phyloP scores from a whole-genome alignment of 441 rosid genomes.

The Pelargonium citronellum region DNA sequence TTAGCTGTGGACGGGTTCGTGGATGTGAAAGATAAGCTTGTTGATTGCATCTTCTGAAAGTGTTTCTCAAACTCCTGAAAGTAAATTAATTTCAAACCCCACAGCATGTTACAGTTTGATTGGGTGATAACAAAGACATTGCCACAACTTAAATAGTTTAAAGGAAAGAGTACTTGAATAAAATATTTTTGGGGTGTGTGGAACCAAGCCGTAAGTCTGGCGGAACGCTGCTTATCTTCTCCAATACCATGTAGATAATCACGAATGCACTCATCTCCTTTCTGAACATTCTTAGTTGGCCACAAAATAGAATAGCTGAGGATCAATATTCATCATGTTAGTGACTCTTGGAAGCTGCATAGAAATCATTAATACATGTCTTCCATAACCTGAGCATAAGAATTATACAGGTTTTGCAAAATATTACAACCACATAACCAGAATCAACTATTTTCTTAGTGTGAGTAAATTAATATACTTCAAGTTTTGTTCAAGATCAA shows the following conservation, averaged over 20 bases:
- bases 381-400: background rate
- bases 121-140: constrained; percentile 14
- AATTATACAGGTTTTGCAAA: background rate
- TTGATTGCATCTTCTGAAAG: constrained; percentile 36
- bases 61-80: constrained; percentile 68
- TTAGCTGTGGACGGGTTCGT: constrained; percentile 31
- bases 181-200: constrained; percentile 72
- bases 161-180: constrained; percentile 45
- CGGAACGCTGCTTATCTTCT: constrained; percentile 87
- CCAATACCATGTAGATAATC: constrained; percentile 83
- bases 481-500: background rate
- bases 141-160: background rate
- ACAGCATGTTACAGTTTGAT: constrained; percentile 15
- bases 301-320: constrained; percentile 80
- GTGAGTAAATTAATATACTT: background rate
- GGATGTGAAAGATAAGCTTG: constrained; percentile 34
- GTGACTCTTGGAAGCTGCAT: background rate
- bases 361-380: background rate
- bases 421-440: background rate
- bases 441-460: background rate
- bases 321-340: constrained; percentile 17
- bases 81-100: constrained; percentile 19
- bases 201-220: constrained; percentile 91
- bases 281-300: constrained; percentile 53
- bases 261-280: constrained; percentile 78